Conservation (phyloP, 1,139 yeast genomes). For the Nakaseomyces uthaithaninus region DNA sequence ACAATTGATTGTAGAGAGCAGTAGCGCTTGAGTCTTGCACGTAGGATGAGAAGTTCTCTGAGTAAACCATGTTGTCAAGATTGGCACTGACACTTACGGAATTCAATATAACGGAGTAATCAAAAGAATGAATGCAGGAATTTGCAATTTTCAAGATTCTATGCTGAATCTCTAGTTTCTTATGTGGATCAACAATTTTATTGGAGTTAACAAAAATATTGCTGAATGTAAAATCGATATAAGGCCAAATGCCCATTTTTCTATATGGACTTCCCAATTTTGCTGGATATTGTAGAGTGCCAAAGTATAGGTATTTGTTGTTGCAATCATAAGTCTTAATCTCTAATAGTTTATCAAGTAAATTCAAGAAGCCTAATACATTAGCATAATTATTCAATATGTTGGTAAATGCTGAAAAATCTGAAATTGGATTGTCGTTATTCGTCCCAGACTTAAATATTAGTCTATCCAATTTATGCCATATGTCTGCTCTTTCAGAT, state of each 20-base stretch:
- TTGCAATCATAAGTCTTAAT: conserved; percentile 38
- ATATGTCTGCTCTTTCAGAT: conserved; percentile 44
- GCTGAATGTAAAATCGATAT: conserved; percentile 60
- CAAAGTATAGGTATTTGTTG: conserved; percentile 27
- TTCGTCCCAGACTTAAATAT: conserved; percentile 38
- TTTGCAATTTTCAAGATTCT: conserved; percentile 46
- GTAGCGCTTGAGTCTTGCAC: conserved; percentile 60
- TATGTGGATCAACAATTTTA: conserved; percentile 28
- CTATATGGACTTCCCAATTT: conserved; percentile 58
- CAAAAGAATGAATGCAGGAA: conserved; percentile 50
- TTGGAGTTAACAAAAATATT: conserved; percentile 50
- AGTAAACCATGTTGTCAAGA: conserved; percentile 43
- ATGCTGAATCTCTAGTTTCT: conserved; percentile 43
- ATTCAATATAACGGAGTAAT: conserved; percentile 52
- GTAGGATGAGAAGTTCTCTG: conserved; percentile 36
- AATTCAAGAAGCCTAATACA: conserved; percentile 51
- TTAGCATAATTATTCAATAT: conserved; percentile 40
- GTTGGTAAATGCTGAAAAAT: conserved; percentile 22
- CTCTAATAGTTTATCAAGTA: conserved; percentile 30
- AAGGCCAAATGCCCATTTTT: conserved; percentile 69
- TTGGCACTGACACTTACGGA: conserved; percentile 44
- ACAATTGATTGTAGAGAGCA: conserved; percentile 52
- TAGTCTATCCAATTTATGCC: conserved; percentile 74
- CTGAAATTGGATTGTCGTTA: conserved; percentile 13
- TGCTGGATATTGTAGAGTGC: conserved; percentile 49